These are phyloP conservation scores for Termitomyces sp. DNA, from an alignment of 768 basidiomycete genomes.

Conservation along the genomic window DNA sequence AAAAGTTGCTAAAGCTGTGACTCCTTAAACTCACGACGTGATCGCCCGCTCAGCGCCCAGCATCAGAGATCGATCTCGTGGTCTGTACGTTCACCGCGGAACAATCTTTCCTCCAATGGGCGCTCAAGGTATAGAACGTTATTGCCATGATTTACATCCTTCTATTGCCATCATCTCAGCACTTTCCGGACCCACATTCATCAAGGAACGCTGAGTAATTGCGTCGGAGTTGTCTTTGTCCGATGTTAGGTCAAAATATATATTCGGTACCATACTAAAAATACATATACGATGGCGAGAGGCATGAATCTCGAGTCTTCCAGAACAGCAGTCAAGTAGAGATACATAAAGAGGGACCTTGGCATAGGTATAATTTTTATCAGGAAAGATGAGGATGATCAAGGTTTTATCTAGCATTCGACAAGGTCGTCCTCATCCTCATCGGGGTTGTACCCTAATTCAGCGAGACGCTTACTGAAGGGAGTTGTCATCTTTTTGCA, in stretches of 20 bases:
- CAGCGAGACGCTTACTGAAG: slow-evolving; percentile 11
- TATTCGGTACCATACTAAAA: neutral
- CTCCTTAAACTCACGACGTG: neutral
- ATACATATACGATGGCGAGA: neutral
- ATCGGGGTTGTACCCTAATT: slow-evolving; percentile 15
- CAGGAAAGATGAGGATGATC: neutral
- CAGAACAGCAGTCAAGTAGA: neutral
- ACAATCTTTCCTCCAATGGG: neutral
- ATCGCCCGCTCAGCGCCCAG: too few relatives aligned
- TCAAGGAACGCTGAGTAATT: neutral
- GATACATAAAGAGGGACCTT: neutral
- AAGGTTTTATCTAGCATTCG: neutral
- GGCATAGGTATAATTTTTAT: neutral
- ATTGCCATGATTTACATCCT: neutral
- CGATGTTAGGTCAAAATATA: neutral
- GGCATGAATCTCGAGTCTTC: neutral
- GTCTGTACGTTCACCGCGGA: neutral
- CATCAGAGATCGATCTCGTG: neutral
- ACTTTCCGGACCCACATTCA: neutral
- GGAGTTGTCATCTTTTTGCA: slow-evolving; percentile 12
- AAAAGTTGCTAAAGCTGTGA: neutral
- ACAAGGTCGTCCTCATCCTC: slow-evolving; percentile 11
- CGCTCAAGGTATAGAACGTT: neutral
- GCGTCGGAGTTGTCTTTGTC: neutral
- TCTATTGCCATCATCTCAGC: neutral